A percentile compares a stretch with the other conserved stretches of the same genome.
These are phyloP conservation scores for Omphalotus olearius DNA, from an alignment of 1,284 basidiomycete species.

Conservation along the genomic window DNA sequence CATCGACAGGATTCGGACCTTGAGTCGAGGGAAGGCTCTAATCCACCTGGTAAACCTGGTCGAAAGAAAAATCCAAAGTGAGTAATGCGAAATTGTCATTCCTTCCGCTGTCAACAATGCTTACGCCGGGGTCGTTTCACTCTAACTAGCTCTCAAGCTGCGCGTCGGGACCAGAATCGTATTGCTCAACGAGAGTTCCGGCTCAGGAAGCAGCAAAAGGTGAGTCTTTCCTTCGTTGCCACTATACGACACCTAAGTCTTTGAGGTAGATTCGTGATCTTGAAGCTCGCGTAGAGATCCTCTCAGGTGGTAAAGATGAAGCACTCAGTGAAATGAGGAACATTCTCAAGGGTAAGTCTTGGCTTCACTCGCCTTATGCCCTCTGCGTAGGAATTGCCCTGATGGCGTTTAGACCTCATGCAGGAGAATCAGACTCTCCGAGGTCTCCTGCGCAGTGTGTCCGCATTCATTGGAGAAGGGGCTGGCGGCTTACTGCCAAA, in stretches of 20 bases:
- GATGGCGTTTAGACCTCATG: conserved; percentile 62
- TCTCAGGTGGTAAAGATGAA: conserved; percentile 87
- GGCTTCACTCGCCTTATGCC: conserved; percentile 11
- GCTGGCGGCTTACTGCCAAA: conserved; percentile 72
- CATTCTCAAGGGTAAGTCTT: conserved; percentile 64
- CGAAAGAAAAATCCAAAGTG: conserved; percentile 86
- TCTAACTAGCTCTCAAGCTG: conserved; percentile 69
- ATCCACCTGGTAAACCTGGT: conserved; percentile 63
- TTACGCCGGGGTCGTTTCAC: conserved; percentile 22
- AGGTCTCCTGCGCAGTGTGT: conserved; percentile 69
- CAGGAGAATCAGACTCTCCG: conserved; percentile 84
- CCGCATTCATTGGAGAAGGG: conserved; percentile 83
- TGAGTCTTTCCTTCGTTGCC: conserved; percentile 25
- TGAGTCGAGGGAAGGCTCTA: conserved; percentile 47
- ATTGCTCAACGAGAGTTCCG: conserved; percentile 93
- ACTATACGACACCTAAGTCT: neutral
- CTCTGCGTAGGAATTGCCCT: conserved; percentile 14
- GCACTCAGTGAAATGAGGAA: conserved; percentile 77
- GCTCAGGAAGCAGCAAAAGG: conserved; percentile 82
- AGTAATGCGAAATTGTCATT: conserved; percentile 24
- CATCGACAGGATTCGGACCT: conserved; percentile 32
- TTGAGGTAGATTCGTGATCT: conserved; percentile 78
- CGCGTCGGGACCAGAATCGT: conserved; percentile 84
- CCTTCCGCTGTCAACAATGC: conserved; percentile 26
- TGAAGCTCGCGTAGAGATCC: conserved; percentile 85